Conservation (phyloP, 2,329 filamentous ascomycete species). For the Dothideomycetes sp. region DNA sequence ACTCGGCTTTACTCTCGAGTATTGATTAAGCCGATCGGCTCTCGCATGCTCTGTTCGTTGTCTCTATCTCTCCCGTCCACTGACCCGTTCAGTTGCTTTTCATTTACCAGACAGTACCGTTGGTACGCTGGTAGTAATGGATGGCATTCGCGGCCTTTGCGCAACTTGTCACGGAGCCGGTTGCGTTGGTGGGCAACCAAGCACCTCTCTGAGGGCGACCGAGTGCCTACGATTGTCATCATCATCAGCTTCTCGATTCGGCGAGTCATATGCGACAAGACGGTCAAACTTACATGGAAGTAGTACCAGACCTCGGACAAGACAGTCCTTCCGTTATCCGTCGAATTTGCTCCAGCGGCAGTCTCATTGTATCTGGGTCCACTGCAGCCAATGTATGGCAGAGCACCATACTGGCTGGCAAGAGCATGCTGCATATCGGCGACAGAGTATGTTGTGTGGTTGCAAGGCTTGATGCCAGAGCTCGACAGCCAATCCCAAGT, state of each 20-base stretch:
- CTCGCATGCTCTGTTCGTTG: too few relatives aligned
- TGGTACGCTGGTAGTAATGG: constrained; percentile 45
- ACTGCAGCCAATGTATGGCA: constrained; percentile 53
- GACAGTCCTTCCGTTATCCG: constrained; percentile 49
- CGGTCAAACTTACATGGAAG: constrained; percentile 39
- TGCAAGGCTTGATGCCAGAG: constrained; percentile 48
- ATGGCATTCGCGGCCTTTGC: constrained; percentile 46
- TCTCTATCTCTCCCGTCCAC: too few relatives aligned
- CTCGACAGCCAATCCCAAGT: constrained; percentile 52
- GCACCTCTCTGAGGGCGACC: constrained; percentile 48
- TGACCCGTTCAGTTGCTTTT: too few relatives aligned
- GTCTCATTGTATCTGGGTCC: constrained; percentile 55
- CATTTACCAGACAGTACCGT: constrained; percentile 30
- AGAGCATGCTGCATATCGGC: constrained; percentile 44
- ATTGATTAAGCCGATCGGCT: too few relatives aligned
- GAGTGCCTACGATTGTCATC: constrained; percentile 24
- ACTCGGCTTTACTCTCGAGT: too few relatives aligned
- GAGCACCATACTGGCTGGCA: constrained; percentile 40
- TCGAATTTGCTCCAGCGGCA: constrained; percentile 41
- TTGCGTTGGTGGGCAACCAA: constrained; percentile 39
- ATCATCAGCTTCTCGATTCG: too few relatives aligned
- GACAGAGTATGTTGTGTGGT: constrained; percentile 49
- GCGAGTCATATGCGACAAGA: background rate
- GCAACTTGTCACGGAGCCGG: constrained; percentile 45
- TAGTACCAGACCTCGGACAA: constrained; percentile 60